Evolutionary conservation across 208 protist species (phyloP).

Genomic region (Acanthamoeba rhysodes): DNA sequence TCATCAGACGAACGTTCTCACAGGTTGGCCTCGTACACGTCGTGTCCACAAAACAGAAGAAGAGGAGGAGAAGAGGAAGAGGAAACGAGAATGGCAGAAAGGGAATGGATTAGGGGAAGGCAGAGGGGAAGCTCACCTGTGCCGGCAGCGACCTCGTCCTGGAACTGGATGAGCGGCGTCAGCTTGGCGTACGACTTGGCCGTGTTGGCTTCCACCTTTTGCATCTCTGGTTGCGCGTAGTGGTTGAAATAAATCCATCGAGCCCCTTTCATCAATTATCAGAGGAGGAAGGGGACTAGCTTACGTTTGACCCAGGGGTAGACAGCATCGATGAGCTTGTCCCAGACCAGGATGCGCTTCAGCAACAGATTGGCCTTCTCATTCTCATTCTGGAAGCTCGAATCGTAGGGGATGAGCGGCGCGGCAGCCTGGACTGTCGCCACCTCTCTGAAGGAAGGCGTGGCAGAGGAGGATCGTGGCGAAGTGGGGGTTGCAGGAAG

Average conservation of each 20-base stretch:
- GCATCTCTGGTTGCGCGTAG: not conserved
- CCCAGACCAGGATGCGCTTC: conserved; percentile 1
- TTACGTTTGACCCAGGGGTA: not conserved
- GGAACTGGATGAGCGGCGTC: not conserved
- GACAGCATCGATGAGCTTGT: conserved; percentile 6
- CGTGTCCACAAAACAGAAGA: no score
- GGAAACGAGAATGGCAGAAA: not conserved
- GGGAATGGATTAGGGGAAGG: not conserved
- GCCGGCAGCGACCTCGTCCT: not conserved
- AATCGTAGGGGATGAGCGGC: not conserved
- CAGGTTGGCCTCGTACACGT: not conserved
- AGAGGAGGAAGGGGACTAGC: not conserved
- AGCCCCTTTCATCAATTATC: no score
- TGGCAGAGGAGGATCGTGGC: not conserved
- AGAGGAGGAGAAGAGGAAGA: not conserved
- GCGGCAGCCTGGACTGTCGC: not conserved
- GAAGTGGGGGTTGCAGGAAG: not conserved
- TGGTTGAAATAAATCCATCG: no score
- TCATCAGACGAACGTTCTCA: not conserved
- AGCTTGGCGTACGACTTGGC: conserved; percentile 38
- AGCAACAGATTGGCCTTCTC: conserved; percentile 8
- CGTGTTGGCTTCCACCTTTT: not conserved
- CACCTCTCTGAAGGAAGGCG: not conserved
- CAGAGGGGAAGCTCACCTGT: not conserved
- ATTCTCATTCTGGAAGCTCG: conserved; percentile 35